Evolutionary conservation across 139 green algal species (phyloP), one percentile per base, ranked within the genome.

Genomic region (Asterochloris sp.): DNA sequence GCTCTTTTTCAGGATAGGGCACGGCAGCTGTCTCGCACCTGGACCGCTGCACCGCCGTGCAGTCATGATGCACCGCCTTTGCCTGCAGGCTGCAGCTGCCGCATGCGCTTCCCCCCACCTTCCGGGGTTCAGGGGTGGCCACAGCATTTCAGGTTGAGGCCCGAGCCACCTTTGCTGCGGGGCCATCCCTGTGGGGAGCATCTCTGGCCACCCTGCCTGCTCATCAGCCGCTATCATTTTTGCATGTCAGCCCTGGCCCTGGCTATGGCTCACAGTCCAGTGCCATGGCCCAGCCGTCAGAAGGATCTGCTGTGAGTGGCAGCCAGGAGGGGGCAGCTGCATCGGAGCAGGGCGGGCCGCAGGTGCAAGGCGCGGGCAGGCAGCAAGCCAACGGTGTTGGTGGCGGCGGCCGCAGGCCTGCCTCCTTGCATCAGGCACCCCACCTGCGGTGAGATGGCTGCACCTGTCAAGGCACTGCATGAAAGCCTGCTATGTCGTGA

Each of bases 111-210:
- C 89, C 90, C 0, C 90, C 90, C 12, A 89, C 84, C 24, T 93
- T 91, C 78, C 71, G 80, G 13, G 90, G 90, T 28, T 89, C 82
- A 24, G 85, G 87, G 10, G 87, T 86, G 38, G 79, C 84, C 0
- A 91, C 87, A 69, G 63, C 76, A 24, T 93, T 93, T 76, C 82
- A 84, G 16, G 74, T 93, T 38, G 66, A 83, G 47, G 85, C 85
- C 26, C 27, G 23, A 64, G 62, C 63, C 12, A 81, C 26, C 21
- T 81, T 74, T 81, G 77, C 77, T 8, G 26, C 76, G 12, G 60
- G 47, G n/a, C 68, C 23, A 47, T 80, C 60, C 60, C 67, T 60
- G 54, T 24, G 54, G 13, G 60, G 76, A 24, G 28, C 76, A 19
- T 23, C 77, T 10, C 24, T n/a, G 11, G 27, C 28, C 27, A 61